Base-by-base conservation (phyloP, 257 asterid genomes). In the Cynanchum wilfordii region DNA sequence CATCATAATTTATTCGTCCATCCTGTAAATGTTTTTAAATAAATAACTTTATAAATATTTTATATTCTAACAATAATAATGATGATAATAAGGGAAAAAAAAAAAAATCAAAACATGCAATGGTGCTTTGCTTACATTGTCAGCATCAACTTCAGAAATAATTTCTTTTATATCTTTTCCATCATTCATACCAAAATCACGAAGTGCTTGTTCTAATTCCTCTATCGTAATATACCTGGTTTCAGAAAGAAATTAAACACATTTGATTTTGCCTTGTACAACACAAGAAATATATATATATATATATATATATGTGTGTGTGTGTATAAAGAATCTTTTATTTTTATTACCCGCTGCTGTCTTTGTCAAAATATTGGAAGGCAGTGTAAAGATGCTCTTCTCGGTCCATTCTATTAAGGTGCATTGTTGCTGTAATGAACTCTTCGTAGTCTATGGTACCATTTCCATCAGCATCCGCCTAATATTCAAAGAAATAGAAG, bases 381-480 rank as follows among this genome's bases (percentile, higher is more conserved):
- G 98, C 98, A 24, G 96, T 94, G 86, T 88, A 94, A 6, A 94
- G 96, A 85, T 94, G 98, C 74, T 94, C 98, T 82, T 94, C 98
- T 77, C 89, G 86, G 86, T 91, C 98, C 98, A 94, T 91, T 81
- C 89, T 87, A 82, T 94, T 94, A 90, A 94, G 65, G 71, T 94
- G 98, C 98, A 91, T 91, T 73, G 97, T 94, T 58, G 98, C 97
- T 70, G 98, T 89, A 22, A 94, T 94, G 86, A 91, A 94, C 71
- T 94, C 98, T 77, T 91, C 98, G 17, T 94, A 94, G 80, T 91
- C 97, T 68, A 94, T 94, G 74, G 96, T 94, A 52, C 98, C 98
- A 60, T 94, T 94, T 20, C 98, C 98, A 84, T 94, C 98, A 27
- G 95, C 96, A 75, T 94, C 98, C 33, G 98, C 97, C 97, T 89